These are phyloP conservation scores for Micractinium conductrix DNA, from an alignment of 139 green algal species.

Conservation along the genomic window DNA sequence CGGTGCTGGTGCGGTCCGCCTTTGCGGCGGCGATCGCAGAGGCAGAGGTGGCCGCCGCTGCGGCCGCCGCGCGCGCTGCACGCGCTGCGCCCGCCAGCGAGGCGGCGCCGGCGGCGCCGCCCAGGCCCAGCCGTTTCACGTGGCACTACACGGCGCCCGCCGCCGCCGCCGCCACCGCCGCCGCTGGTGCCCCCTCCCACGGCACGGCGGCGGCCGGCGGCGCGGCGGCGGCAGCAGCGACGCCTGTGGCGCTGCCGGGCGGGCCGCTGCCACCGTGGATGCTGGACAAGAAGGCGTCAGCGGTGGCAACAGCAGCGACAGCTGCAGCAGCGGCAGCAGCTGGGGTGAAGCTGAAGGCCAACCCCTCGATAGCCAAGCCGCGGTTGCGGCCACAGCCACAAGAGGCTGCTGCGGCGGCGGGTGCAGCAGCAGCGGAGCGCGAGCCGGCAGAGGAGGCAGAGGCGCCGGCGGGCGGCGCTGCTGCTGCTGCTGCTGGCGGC, in stretches of 20 bases:
- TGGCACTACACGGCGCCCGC: not conserved
- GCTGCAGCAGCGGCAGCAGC: not conserved
- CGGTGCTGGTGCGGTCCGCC: conserved; percentile 15
- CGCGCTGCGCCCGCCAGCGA: not conserved
- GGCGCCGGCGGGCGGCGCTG: not conserved
- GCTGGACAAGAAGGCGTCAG: conserved; percentile 5
- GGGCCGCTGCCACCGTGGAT: conserved; percentile 18
- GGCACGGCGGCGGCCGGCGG: not conserved
- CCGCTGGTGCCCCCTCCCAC: no score
- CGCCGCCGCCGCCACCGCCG: not conserved
- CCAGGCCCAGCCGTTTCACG: no score
- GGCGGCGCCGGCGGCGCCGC: not conserved
- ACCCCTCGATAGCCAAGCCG: conserved; percentile 25
- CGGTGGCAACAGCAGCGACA: no score
- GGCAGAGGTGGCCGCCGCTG: not conserved
- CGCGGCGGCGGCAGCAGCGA: not conserved
- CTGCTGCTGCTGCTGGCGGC: not conserved
- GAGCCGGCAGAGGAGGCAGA: not conserved
- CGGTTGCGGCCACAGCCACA: not conserved
- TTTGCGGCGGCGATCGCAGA: conserved; percentile 9
- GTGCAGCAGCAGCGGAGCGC: not conserved
- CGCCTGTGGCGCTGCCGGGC: not conserved
- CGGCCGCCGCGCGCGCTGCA: not conserved
- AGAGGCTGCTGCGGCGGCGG: not conserved
- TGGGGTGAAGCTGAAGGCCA: conserved; percentile 10